Evolutionary conservation across 805 yeast species (phyloP).

Genomic region (Lipomyces orientalis): DNA sequence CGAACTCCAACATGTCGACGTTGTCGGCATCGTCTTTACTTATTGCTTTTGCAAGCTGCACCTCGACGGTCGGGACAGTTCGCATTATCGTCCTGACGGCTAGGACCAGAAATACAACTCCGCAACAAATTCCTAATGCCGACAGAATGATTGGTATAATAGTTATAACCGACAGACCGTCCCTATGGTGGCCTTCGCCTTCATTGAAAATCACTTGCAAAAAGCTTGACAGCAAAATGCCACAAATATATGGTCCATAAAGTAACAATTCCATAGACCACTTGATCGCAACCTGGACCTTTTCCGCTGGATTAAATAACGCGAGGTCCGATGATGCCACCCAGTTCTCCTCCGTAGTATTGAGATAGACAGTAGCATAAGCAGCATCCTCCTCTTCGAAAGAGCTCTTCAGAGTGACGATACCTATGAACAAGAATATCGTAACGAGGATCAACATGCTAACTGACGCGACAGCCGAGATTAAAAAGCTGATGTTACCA

Average conservation of each 20-base stretch:
- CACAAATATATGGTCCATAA: not conserved
- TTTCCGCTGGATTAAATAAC: not conserved
- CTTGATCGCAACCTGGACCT: not conserved
- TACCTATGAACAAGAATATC: not conserved
- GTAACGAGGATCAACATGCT: not conserved
- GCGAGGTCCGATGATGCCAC: not conserved
- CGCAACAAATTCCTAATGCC: not conserved
- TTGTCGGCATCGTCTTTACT: constrained; percentile 1
- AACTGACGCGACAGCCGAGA: not conserved
- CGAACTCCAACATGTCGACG: not conserved
- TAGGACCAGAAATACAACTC: not conserved
- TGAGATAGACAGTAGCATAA: not conserved
- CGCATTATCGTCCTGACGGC: not conserved
- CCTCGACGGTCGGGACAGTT: not conserved
- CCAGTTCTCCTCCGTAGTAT: constrained; percentile 4
- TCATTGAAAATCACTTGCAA: not conserved
- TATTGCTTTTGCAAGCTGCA: not conserved
- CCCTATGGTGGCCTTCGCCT: not conserved
- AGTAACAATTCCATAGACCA: not conserved
- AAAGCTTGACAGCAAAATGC: not conserved
- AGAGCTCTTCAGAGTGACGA: not conserved
- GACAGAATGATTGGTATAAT: not conserved
- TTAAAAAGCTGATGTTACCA: not conserved
- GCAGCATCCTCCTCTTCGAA: not conserved
- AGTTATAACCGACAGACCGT: not conserved